A percentile compares a stretch with the other conserved stretches of the same genome.
These are phyloP conservation scores for Dendrostoma leiphaemia DNA, from an alignment of 2,329 filamentous ascomycete species.

Conservation along the genomic window DNA sequence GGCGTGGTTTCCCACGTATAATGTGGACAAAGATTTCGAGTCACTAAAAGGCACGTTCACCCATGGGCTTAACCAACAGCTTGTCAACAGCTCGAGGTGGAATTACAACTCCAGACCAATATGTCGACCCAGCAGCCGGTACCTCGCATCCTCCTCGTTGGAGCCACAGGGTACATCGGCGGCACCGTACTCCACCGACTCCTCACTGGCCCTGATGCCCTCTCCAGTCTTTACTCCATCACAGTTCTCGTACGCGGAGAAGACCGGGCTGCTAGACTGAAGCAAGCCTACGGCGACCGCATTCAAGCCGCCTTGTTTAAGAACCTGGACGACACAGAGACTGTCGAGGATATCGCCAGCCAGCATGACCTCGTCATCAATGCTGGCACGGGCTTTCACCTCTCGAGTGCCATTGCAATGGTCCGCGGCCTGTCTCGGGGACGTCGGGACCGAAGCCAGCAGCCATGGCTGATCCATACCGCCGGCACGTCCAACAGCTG, in stretches of 20 bases:
- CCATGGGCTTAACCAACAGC: too few relatives aligned
- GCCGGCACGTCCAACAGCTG: conserved; percentile 43
- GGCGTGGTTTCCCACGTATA: too few relatives aligned
- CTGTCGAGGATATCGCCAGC: conserved; percentile 22
- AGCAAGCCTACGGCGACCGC: conserved; percentile 15
- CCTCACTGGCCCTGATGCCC: conserved; percentile 18
- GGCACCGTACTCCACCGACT: conserved; percentile 26
- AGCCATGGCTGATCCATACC: conserved; percentile 25
- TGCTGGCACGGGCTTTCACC: conserved; percentile 38
- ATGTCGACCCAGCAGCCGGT: too few relatives aligned
- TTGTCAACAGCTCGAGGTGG: too few relatives aligned
- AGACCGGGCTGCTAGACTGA: neutral
- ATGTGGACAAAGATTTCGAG: too few relatives aligned
- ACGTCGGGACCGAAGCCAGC: neutral
- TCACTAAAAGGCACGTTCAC: too few relatives aligned
- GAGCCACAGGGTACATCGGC: conserved; percentile 30
- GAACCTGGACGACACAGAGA: conserved; percentile 24
- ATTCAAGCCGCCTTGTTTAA: conserved; percentile 24
- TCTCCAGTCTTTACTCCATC: conserved; percentile 21
- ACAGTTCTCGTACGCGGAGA: conserved; percentile 24
- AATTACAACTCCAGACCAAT: too few relatives aligned
- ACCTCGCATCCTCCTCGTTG: conserved; percentile 26
- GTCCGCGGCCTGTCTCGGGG: conserved; percentile 37
- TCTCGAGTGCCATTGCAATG: conserved; percentile 36
- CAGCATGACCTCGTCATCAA: conserved; percentile 40